Percentiles rank a stretch among this genome's conserved stretches.
Conservation (phyloP, 495 filamentous ascomycete species). For the Hyaloscypha hepaticicola region DNA sequence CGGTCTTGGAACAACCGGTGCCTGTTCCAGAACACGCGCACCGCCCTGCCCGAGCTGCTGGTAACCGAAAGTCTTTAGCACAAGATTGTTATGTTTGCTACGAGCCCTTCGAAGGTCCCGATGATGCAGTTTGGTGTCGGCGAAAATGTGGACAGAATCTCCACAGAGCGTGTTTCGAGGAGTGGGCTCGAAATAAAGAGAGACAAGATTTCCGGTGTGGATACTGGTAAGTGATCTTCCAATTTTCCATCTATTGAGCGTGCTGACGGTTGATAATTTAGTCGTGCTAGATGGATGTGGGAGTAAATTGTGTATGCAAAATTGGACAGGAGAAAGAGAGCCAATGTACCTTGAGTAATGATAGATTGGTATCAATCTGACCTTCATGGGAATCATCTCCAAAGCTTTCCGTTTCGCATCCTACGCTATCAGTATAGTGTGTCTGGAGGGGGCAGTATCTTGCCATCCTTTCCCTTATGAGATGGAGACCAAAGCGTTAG, state of each 20-base stretch:
- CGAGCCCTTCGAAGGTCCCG: background rate
- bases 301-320: background rate
- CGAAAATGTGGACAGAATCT: constrained; percentile 5
- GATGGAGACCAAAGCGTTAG: background rate
- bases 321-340: background rate
- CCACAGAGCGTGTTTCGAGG: background rate
- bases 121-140: background rate
- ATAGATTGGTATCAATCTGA: background rate
- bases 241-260: background rate
- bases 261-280: constrained; percentile 1
- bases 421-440: background rate
- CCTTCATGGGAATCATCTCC: background rate
- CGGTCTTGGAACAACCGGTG: background rate
- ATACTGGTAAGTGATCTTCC: background rate
- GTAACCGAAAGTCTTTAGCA: background rate
- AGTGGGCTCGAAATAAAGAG: background rate
- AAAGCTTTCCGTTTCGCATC: background rate
- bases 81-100: constrained; percentile 3
- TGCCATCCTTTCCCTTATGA: background rate
- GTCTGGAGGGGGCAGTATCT: background rate
- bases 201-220: background rate
- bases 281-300: background rate
- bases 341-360: background rate
- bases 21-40: background rate
- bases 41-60: background rate